Evolutionary conservation across 768 basidiomycete genomes (phyloP).

Genomic region (Amylocystis lapponica): DNA sequence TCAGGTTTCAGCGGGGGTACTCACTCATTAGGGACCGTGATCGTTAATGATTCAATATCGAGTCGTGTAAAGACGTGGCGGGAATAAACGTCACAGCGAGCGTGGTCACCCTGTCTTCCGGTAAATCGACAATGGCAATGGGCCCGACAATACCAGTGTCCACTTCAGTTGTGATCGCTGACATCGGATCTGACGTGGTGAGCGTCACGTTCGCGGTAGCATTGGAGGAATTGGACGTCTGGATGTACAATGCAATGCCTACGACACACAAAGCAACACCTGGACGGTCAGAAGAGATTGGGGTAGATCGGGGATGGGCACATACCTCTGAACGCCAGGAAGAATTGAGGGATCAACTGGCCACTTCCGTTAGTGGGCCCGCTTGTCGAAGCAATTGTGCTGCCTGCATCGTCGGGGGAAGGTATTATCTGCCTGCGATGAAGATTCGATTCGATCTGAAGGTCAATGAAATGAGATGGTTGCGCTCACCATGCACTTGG

Average conservation of each 20-base stretch:
- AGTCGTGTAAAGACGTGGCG: constrained; percentile 3
- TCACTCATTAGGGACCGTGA: constrained; percentile 14
- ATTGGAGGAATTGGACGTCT: constrained; percentile 9
- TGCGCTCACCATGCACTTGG: constrained; percentile 14
- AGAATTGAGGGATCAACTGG: constrained; percentile 15
- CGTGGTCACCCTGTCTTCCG: constrained; percentile 14
- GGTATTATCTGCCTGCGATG: constrained; percentile 11
- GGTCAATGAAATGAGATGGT: background rate
- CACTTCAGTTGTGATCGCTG: constrained; percentile 11
- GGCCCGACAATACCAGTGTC: constrained; percentile 10
- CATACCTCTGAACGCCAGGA: constrained; percentile 14
- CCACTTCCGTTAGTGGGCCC: constrained; percentile 12
- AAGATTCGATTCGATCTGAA: background rate
- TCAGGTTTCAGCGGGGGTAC: background rate
- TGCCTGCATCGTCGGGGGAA: constrained; percentile 7
- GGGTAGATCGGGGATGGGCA: background rate
- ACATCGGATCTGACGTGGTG: constrained; percentile 9
- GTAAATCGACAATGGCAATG: constrained; percentile 12
- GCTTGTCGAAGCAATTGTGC: constrained; percentile 12
- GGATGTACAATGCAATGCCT: constrained; percentile 12
- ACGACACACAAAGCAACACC: no score
- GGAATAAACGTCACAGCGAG: constrained; percentile 11
- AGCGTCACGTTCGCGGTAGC: constrained; percentile 15
- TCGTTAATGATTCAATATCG: constrained; percentile 14
- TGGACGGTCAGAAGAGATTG: no score